These are phyloP conservation scores for Termitomyces sp. DNA, from an alignment of 768 basidiomycete genomes.

Conservation along the genomic window DNA sequence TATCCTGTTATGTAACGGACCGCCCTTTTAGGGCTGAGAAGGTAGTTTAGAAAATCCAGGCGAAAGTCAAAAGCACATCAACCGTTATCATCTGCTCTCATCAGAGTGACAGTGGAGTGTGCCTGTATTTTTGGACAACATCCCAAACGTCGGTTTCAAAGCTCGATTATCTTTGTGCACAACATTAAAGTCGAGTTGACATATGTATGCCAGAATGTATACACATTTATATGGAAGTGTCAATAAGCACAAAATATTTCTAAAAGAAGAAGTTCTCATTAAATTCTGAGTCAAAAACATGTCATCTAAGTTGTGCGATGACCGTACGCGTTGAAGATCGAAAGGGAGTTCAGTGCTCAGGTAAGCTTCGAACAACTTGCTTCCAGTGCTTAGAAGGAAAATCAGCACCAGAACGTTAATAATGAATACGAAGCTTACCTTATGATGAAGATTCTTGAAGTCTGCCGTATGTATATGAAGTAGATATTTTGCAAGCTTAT, in stretches of 20 bases:
- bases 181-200: neutral
- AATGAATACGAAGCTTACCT: slow-evolving; percentile 35
- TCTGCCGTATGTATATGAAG: slow-evolving; percentile 54
- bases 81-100: too few species aligned
- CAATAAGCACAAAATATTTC: neutral
- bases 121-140: too few species aligned
- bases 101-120: too few species aligned
- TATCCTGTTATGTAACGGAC: too few species aligned
- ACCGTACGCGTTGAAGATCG: neutral
- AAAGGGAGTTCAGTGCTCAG: slow-evolving; percentile 11
- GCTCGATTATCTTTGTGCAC: too few species aligned
- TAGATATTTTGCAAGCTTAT: slow-evolving; percentile 60
- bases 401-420: neutral
- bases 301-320: neutral
- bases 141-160: too few species aligned
- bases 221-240: neutral
- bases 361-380: slow-evolving; percentile 35
- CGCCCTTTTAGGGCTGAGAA: too few species aligned
- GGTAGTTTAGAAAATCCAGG: too few species aligned
- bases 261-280: neutral
- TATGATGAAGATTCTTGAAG: slow-evolving; percentile 61
- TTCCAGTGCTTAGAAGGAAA: slow-evolving; percentile 43
- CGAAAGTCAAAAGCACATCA: too few species aligned
- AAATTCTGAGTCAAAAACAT: neutral
- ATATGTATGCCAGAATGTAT: neutral